Percentiles rank a stretch among this genome's conserved stretches.
Evolutionary conservation across 371 early-diverging fungal genomes (phyloP).

Genomic region (Mucor lusitanicus): DNA sequence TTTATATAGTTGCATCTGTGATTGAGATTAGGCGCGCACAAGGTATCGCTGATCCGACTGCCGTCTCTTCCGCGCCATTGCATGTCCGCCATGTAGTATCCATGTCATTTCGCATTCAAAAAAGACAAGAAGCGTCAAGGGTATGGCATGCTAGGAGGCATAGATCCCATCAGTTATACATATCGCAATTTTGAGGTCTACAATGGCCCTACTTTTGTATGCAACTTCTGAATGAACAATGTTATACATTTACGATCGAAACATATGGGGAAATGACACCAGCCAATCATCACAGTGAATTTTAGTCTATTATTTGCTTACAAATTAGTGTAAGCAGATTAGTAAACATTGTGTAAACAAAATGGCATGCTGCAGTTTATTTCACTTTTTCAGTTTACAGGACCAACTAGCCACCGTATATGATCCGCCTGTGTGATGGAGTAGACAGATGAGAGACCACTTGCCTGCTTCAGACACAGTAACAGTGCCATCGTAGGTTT

Average conservation of each 20-base stretch:
- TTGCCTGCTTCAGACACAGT: conserved; percentile 39
- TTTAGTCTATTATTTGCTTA: neutral
- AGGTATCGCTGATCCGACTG: neutral
- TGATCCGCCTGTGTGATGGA: conserved; percentile 43
- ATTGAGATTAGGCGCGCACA: neutral
- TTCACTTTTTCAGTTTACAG: conserved; percentile 16
- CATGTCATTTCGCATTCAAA: neutral
- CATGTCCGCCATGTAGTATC: neutral
- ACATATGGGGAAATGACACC: neutral
- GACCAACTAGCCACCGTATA: conserved; percentile 44
- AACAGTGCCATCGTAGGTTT: conserved; percentile 37
- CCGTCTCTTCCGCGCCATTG: neutral
- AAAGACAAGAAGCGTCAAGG: neutral
- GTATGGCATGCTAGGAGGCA: neutral
- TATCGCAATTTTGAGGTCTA: no score
- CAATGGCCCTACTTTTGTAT: no score
- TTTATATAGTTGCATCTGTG: neutral
- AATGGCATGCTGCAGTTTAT: neutral
- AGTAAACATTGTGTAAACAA: neutral
- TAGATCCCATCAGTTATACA: neutral
- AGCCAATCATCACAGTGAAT: neutral
- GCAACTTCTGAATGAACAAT: neutral
- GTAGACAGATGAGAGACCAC: conserved; percentile 46
- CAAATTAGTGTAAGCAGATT: neutral
- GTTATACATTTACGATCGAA: no score